These are phyloP conservation scores for Geotrichum aggregatum DNA, from an alignment of 1,139 yeast species.

Conservation along the genomic window DNA sequence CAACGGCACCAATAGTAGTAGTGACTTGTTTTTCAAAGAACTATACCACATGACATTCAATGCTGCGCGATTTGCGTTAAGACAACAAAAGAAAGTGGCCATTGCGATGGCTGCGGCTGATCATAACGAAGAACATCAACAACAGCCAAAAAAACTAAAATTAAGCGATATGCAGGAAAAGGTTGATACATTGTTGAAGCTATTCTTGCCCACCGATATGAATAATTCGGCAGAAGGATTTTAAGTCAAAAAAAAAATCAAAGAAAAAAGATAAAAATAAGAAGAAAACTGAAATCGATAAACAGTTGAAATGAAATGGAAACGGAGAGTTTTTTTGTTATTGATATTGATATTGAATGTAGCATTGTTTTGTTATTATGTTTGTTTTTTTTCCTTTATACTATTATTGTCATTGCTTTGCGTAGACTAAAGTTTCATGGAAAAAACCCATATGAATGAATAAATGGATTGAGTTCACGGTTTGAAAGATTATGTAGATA, in stretches of 20 bases:
- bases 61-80: constrained; percentile 12
- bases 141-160: neutral
- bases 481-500: too few relatives aligned
- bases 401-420: too few relatives aligned
- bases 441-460: too few relatives aligned
- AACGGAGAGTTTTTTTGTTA: neutral
- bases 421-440: too few relatives aligned
- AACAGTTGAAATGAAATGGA: too few relatives aligned
- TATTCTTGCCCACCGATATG: constrained; percentile 11
- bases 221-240: neutral
- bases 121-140: too few relatives aligned
- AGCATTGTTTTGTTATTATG: constrained; percentile 12
- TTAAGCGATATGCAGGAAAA: constrained; percentile 11
- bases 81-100: neutral
- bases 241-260: neutral
- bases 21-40: constrained; percentile 7
- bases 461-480: too few relatives aligned
- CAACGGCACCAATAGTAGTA: neutral
- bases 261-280: too few relatives aligned
- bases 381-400: too few relatives aligned
- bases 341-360: neutral
- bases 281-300: too few relatives aligned
- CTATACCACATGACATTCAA: constrained; percentile 7
- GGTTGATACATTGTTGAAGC: constrained; percentile 3
- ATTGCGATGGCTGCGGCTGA: neutral